Evolutionary conservation across 805 yeast genomes (phyloP), one percentile per base, ranked within the genome.

Genomic region (Lachancea waltii): DNA sequence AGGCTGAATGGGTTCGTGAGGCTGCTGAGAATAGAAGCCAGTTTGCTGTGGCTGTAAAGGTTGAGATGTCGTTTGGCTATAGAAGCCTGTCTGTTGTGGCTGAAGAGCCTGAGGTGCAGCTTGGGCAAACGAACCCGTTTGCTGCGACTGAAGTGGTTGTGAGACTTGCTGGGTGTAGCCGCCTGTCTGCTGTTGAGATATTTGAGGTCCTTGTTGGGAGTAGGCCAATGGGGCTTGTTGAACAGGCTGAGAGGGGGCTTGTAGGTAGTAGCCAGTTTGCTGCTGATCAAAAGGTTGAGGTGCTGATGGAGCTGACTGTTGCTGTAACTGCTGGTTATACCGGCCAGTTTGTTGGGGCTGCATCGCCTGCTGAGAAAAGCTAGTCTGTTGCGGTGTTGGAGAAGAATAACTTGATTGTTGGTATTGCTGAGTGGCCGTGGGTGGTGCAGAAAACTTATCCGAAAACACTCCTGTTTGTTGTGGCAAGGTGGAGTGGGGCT

Each of bases 11-110:
- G 56, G 53, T 8, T 42, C 37, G 31, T 51, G 57, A 32, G 41
- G 43, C 14, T 33, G 42, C 35, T 53, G 64, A 13, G 67, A 58
- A 19, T 68, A 65, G 36, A 64, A 68, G 4, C 79, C 77, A 11
- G 77, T 70, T 33, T 67, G 71, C 45, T 65, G 73, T 8, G 63
- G 46, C 25, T 53, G 48, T 34, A 66, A 44, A 13, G 58, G 60
- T 22, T 52, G 47, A 34, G 65, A 42, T n/a, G 58, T 58, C 43
- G 18, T 26, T 26, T 22, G 27, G 8, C 36, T 21, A 29, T 36
- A 29, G 29, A 23, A 30, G 7, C 30, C 23, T 10, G 76, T 70
- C 30, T 65, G 70, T 42, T 56, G 61, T 15, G 60, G 59, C 35
- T 55, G 56, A 30, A 55, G 46, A 10, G 57, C 55, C 51, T 65